Evolutionary conservation across 2,329 filamentous ascomycete genomes (phyloP).

Genomic region (Coleophoma crateriformis): DNA sequence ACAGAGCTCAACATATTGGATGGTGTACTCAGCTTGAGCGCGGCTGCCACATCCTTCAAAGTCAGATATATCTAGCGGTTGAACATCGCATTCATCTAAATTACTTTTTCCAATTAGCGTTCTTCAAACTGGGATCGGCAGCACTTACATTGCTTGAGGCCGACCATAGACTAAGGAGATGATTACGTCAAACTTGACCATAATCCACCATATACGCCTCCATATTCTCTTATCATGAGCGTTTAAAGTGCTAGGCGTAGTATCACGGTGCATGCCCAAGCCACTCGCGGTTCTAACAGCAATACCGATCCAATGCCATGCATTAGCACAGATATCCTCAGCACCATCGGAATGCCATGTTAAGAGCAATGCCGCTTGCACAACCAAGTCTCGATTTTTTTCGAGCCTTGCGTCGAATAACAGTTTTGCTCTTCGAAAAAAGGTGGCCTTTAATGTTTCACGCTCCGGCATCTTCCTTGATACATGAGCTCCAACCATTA

Average conservation of each 20-base stretch:
- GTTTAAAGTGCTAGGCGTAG: constrained; percentile 42
- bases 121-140: not conserved
- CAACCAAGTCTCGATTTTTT: constrained; percentile 43
- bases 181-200: constrained; percentile 36
- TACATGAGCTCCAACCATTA: constrained; percentile 47
- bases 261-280: constrained; percentile 83
- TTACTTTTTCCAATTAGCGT: constrained; percentile 24
- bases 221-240: constrained; percentile 4
- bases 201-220: constrained; percentile 33
- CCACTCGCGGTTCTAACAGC: constrained; percentile 83
- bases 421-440: constrained; percentile 47
- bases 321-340: constrained; percentile 48
- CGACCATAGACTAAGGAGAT: constrained; percentile 51
- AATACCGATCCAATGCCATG: constrained; percentile 91
- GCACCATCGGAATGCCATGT: constrained; percentile 51
- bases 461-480: constrained; percentile 32
- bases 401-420: constrained; percentile 48
- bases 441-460: constrained; percentile 38
- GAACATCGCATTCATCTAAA: constrained; percentile 45
- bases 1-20: constrained; percentile 43
- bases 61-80: constrained; percentile 35
- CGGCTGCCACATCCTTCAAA: constrained; percentile 39
- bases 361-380: constrained; percentile 48
- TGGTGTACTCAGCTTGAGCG: constrained; percentile 37
- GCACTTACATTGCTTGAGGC: constrained; percentile 38